A percentile compares a stretch with the other conserved stretches of the same genome.
Evolutionary conservation across 2,329 filamentous ascomycete species (phyloP).

Genomic region (Apiospora hydei): DNA sequence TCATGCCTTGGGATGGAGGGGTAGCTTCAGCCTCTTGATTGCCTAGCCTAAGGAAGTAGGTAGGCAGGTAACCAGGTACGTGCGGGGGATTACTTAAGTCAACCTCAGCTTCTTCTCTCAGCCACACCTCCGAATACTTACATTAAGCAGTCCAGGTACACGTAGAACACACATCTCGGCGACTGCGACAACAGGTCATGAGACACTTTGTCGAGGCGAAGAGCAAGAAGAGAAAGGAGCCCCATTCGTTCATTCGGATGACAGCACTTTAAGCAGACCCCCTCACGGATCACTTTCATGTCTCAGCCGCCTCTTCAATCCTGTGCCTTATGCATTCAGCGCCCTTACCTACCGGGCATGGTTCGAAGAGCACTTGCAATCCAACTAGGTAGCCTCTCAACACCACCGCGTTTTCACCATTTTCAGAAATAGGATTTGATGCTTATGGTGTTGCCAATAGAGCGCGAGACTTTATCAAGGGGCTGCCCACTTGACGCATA

Average conservation of each 20-base stretch:
- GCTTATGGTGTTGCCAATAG: neutral
- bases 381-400: neutral
- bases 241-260: neutral
- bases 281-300: neutral
- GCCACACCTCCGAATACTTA: neutral
- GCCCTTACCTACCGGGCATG: too few species aligned
- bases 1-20: slow-evolving; percentile 13
- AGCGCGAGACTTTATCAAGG: neutral
- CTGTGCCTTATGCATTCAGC: neutral
- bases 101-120: slow-evolving; percentile 1
- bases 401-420: neutral
- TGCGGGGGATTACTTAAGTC: neutral
- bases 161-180: neutral
- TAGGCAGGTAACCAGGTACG: neutral
- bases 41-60: neutral
- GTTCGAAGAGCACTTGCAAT: neutral
- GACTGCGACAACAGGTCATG: too few species aligned
- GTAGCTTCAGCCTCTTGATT: slow-evolving; percentile 20
- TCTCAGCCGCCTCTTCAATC: neutral
- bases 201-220: neutral
- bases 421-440: neutral
- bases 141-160: too few species aligned
- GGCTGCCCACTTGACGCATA: slow-evolving; percentile 13
- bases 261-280: neutral
- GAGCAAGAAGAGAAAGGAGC: neutral